Evolutionary conservation across 2,329 filamentous ascomycete genomes (phyloP).

Genomic region (Lithohypha guttulata): DNA sequence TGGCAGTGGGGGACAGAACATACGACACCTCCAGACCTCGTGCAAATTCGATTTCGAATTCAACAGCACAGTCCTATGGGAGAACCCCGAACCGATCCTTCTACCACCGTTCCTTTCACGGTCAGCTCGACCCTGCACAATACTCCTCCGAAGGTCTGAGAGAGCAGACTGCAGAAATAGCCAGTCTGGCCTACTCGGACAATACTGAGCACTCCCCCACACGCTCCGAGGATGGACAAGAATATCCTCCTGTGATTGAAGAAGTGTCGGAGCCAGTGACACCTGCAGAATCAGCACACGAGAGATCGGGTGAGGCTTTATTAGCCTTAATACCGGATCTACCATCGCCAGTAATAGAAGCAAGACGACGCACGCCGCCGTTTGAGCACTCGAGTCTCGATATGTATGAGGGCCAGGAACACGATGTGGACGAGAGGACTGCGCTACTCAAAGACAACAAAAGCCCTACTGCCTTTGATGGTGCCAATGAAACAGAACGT

Average conservation of each 20-base stretch:
- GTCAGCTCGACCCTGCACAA: conserved; percentile 49
- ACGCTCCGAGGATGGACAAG: conserved; percentile 15
- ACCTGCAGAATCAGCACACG: conserved; percentile 32
- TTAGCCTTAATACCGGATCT: conserved; percentile 21
- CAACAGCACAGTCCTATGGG: conserved; percentile 13
- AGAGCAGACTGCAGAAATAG: conserved; percentile 77
- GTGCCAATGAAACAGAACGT: conserved; percentile 23
- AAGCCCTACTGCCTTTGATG: conserved; percentile 13
- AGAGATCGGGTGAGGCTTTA: conserved; percentile 32
- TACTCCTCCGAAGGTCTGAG: conserved; percentile 67
- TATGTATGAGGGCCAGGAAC: neutral
- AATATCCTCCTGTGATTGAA: conserved; percentile 40
- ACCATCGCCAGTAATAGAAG: neutral
- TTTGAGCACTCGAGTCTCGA: neutral
- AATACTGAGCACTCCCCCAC: conserved; percentile 15
- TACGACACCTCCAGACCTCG: conserved; percentile 13
- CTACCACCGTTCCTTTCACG: conserved; percentile 35
- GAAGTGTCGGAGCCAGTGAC: conserved; percentile 52
- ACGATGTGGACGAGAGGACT: conserved; percentile 14
- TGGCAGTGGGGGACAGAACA: conserved; percentile 16
- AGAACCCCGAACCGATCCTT: conserved; percentile 36
- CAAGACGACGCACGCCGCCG: neutral
- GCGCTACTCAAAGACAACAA: conserved; percentile 18
- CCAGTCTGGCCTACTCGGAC: conserved; percentile 66
- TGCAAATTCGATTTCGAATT: conserved; percentile 16